Conservation (phyloP, 805 yeast species). For the Metschnikowia cerradonensis region DNA sequence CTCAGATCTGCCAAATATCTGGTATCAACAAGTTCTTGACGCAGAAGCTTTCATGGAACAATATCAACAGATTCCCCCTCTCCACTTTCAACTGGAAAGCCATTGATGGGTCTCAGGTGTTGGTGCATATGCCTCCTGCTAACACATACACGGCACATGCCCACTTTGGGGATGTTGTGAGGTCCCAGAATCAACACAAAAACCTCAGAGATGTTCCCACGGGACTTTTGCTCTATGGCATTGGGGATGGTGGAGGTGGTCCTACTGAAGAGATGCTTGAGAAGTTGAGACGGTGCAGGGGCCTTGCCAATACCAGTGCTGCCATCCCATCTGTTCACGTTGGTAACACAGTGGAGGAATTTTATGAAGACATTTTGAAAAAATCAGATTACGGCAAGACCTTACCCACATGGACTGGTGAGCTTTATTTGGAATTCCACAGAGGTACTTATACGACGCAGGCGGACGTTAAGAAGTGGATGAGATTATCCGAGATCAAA, state of each 20-base stretch:
- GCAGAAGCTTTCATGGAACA: conserved; percentile 95
- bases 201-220: conserved; percentile 76
- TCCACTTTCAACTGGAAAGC: conserved; percentile 95
- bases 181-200: conserved; percentile 79
- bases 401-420: conserved; percentile 90
- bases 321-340: conserved; percentile 75
- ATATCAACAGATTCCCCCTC: conserved; percentile 85
- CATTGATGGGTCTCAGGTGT: conserved; percentile 86
- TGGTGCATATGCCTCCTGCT: conserved; percentile 97
- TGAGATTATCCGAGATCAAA: conserved; percentile 70
- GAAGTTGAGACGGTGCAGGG: conserved; percentile 86
- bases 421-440: conserved; percentile 89
- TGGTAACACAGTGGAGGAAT: conserved; percentile 77
- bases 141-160: conserved; percentile 94
- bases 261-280: conserved; percentile 93
- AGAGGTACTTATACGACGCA: conserved; percentile 97
- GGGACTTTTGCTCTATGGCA: conserved; percentile 80
- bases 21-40: conserved; percentile 84
- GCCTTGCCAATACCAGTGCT: conserved; percentile 76
- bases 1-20: conserved; percentile 85
- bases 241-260: conserved; percentile 99
- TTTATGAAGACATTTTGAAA: conserved; percentile 61
- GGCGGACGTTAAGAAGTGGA: conserved; percentile 75
- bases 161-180: conserved; percentile 84
- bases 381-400: conserved; percentile 60